Percentiles rank a stretch among this genome's conserved stretches.
Evolutionary conservation across 768 basidiomycete genomes (phyloP).

Genomic region (Boletus barrowsii): DNA sequence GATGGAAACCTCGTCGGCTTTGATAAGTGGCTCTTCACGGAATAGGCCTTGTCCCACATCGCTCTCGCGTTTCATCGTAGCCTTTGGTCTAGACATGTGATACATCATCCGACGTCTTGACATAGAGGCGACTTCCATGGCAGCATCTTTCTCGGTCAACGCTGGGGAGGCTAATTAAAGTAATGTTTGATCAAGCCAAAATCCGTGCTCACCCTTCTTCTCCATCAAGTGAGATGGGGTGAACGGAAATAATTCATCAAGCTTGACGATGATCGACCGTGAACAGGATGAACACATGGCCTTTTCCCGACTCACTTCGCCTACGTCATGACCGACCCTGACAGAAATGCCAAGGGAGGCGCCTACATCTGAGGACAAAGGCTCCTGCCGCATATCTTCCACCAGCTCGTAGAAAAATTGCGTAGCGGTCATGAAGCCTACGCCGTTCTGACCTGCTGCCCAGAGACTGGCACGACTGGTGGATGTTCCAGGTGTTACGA

Average conservation of each 20-base stretch:
- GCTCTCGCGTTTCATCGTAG: constrained; percentile 4
- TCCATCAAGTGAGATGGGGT: background rate
- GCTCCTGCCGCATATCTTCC: background rate
- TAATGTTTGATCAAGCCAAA: background rate
- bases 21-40: constrained; percentile 6
- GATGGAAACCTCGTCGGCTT: constrained; percentile 17
- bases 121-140: constrained; percentile 12
- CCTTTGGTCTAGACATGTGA: constrained; percentile 13
- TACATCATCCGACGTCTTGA: constrained; percentile 12
- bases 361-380: background rate
- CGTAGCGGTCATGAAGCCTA: constrained; percentile 14
- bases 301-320: constrained; percentile 13
- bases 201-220: constrained; percentile 1
- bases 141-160: constrained; percentile 11
- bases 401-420: constrained; percentile 12
- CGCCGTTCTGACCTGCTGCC: constrained; percentile 19
- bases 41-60: constrained; percentile 3
- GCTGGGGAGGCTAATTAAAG: background rate
- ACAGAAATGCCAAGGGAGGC: constrained; percentile 6
- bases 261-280: background rate
- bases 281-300: background rate
- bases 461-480: constrained; percentile 16
- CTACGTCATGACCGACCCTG: constrained; percentile 14
- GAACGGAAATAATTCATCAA: constrained; percentile 10
- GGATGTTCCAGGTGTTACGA: constrained; percentile 13